Evolutionary conservation across 2,329 filamentous ascomycete species (phyloP).

Genomic region (Venturia asperata): DNA sequence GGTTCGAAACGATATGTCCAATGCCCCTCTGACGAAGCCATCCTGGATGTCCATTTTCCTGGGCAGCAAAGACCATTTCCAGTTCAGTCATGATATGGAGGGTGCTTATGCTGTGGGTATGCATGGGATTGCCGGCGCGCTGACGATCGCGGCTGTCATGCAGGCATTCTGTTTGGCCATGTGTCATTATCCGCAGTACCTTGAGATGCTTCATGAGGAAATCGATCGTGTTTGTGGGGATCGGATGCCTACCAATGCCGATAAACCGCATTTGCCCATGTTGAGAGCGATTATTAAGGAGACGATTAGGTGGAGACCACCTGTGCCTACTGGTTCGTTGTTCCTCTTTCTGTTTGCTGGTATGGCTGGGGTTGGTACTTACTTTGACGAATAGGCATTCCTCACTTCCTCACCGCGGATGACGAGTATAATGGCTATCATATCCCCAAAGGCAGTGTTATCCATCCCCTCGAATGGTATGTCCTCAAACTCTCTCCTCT

Average conservation of each 20-base stretch:
- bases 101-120: constrained; percentile 42
- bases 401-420: constrained; percentile 48
- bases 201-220: constrained; percentile 36
- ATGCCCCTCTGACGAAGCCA: constrained; percentile 28
- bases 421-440: constrained; percentile 51
- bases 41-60: constrained; percentile 42
- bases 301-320: constrained; percentile 39
- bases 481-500: background rate
- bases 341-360: background rate
- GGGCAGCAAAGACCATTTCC: constrained; percentile 34
- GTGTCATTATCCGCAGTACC: constrained; percentile 38
- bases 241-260: constrained; percentile 31
- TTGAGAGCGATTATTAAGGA: constrained; percentile 35
- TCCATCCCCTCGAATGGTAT: constrained; percentile 40
- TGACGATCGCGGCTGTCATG: constrained; percentile 42
- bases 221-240: constrained; percentile 36
- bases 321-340: constrained; percentile 32
- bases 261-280: constrained; percentile 35
- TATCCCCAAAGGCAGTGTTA: constrained; percentile 48
- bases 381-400: constrained; percentile 36
- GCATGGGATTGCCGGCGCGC: constrained; percentile 41
- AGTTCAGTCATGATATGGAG: constrained; percentile 38
- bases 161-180: constrained; percentile 43
- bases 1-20: constrained; percentile 31
- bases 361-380: background rate